Evolutionary conservation across 306 rosid genomes (phyloP), one percentile per base, ranked within the genome.

Genomic region (Sindora glabra): DNA sequence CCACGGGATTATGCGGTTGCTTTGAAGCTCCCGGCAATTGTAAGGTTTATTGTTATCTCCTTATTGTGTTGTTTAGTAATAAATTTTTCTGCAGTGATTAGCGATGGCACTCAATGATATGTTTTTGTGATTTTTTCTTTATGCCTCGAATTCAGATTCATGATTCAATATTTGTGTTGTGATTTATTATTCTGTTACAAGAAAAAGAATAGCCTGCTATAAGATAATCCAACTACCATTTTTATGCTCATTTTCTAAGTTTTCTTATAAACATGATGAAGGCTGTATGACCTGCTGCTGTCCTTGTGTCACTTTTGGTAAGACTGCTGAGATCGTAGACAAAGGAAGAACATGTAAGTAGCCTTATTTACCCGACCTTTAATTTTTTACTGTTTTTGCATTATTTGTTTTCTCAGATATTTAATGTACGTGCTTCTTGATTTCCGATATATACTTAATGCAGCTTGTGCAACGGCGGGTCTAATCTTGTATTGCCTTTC

Each of bases 261-360:
- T 29, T 29, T 6, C 8, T 29, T 29, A 29, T 29, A 2, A 29
- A 29, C 34, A 29, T 29, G 5, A 1, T 2, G 2, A 75, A 75
- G 80, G 65, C 4, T 75, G 51, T 19, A 15, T 36, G 24, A 75
- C 80, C 1, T 69, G 33, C n/a, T 69, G 64, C 34, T 75, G 68
- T 64, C 72, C 72, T 3, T 51, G 72, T 44, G 14, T 29, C n/a
- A 50, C 58, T 9, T 75, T 75, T 64, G 72, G 60, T 13, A 53
- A 40, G 8, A 64, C 15, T 51, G 75, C 48, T 39, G 75, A 69
- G 23, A 63, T 75, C 19, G 37, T 75, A 57, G 75, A 75, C 37
- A 52, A 65, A 75, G 75, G 80, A 17, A 50, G 56, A 51, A 46
- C 72, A 75, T 57, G 72, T 69, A 32, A 41, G 74, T 54, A 62